Evolutionary conservation across 768 basidiomycete genomes (phyloP), one percentile per base, ranked within the genome.

Genomic region (Trametes elegans): DNA sequence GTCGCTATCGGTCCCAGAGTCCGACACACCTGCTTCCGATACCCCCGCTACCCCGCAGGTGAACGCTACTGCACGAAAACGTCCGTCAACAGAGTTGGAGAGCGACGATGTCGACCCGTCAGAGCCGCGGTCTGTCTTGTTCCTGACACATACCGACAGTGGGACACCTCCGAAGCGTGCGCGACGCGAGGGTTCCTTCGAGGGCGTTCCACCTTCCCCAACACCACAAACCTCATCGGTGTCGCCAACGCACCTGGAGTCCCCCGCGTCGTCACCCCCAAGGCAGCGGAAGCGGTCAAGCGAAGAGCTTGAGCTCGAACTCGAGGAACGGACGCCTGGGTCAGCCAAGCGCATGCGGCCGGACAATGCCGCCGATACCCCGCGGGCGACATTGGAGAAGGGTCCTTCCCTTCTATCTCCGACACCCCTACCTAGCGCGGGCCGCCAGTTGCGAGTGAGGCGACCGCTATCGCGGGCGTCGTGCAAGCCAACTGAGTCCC

Each of bases 111-210:
- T 38, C 27, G 49, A 32, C 14, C 27, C 13, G 16, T 7, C n/a
- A 9, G 24, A 34, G n/a, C 48, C 57, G 11, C 41, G 40, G n/a
- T 26, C 50, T 1, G 27, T 44, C 13, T 31, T 36, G 10, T 41
- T 49, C 32, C 34, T 53, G 5, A 35, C 44, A 19, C 40, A 38
- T n/a, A 51, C 29, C 18, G 53, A 48, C 13, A 18, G 58, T 9
- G 60, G 65, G 7, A 76, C 77, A 0, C 76, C 77, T 10, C 76
- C 76, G 7, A 78, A 78, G 59, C 72, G 76, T 41, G 66, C 60
- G 23, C 68, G 75, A 43, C 53, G 64, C 19, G 66, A 61, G 1
- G 62, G 63, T 3, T 51, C 59, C 6, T 62, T 51, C 41, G 52
- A 59, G 34, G 32, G 42, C 13, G 42, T 14, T 6, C 49, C 49